These are phyloP conservation scores for Chlorella sp. DNA, from an alignment of 139 green algal genomes.

Conservation along the genomic window DNA sequence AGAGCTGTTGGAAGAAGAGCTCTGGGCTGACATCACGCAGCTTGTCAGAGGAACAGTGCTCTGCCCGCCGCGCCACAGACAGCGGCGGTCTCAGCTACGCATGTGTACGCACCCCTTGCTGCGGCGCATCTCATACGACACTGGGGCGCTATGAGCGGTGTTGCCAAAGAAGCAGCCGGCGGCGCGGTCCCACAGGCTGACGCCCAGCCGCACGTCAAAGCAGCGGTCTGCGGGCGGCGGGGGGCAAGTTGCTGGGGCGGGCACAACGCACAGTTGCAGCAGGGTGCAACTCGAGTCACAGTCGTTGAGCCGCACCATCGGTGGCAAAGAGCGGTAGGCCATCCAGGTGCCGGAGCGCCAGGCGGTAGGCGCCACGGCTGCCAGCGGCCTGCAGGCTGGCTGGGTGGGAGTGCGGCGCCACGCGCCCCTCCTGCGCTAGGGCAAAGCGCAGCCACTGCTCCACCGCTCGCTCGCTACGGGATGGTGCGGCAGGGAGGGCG, in stretches of 20 bases:
- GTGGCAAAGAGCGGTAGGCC: constrained; percentile 57
- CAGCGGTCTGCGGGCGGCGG: constrained; percentile 24
- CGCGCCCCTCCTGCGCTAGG: neutral
- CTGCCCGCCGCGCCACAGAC: no score
- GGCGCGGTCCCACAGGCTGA: constrained; percentile 67
- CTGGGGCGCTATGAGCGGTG: constrained; percentile 44
- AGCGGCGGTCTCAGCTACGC: no score
- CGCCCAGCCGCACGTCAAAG: constrained; percentile 66
- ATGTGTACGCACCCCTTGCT: constrained; percentile 28
- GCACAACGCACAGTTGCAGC: no score
- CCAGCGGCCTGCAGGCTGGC: neutral
- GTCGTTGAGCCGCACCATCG: no score
- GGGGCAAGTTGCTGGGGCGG: no score
- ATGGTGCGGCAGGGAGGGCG: no score
- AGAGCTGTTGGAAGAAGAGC: no score
- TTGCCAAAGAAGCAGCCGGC: constrained; percentile 69
- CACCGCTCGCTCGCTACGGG: neutral
- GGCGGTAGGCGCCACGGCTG: neutral
- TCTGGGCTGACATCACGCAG: no score
- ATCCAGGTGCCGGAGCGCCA: constrained; percentile 49
- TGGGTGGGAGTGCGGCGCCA: constrained; percentile 7
- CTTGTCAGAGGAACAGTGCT: no score
- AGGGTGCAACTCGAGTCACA: no score
- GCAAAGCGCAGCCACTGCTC: constrained; percentile 25
- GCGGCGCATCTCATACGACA: constrained; percentile 18